Conservation (phyloP, 2,329 filamentous ascomycete species). For the Aspergillus oerlinghausenensis region DNA sequence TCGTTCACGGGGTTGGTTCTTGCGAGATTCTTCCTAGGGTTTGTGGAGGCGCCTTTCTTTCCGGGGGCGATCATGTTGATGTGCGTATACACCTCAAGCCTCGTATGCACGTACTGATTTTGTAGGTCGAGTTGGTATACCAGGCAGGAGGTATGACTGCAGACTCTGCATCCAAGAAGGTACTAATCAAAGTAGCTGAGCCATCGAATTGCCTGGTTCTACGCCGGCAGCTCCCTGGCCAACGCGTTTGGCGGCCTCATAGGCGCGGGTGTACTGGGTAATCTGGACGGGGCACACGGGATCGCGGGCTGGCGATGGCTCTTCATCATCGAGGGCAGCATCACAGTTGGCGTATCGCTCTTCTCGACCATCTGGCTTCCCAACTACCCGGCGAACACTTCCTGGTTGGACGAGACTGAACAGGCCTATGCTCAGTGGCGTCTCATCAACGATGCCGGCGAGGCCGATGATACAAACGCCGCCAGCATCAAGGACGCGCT, state of each 20-base stretch:
- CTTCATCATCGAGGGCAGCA: constrained; percentile 36
- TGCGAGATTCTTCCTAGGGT: constrained; percentile 39
- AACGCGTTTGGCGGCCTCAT: constrained; percentile 51
- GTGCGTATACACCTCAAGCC: not conserved
- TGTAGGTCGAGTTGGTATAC: constrained; percentile 61
- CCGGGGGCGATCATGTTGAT: constrained; percentile 61
- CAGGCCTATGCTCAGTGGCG: constrained; percentile 52
- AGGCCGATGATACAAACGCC: constrained; percentile 38
- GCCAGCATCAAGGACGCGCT: constrained; percentile 44
- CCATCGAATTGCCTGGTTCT: constrained; percentile 46
- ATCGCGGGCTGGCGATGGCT: constrained; percentile 8
- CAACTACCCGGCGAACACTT: constrained; percentile 51
- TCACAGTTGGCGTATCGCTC: constrained; percentile 36
- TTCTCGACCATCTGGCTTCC: constrained; percentile 36
- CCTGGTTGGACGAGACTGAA: constrained; percentile 50
- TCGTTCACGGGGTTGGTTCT: constrained; percentile 40
- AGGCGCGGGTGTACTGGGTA: constrained; percentile 30
- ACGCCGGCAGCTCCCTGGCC: constrained; percentile 45
- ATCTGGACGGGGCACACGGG: no score
- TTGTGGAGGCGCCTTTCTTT: constrained; percentile 47
- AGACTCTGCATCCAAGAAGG: constrained; percentile 48
- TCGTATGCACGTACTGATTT: not conserved
- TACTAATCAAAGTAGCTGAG: constrained; percentile 38
- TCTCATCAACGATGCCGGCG: constrained; percentile 47
- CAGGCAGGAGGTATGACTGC: constrained; percentile 44